Evolutionary conservation across 2,329 filamentous ascomycete genomes (phyloP).

Genomic region (Cladosporium sp.): DNA sequence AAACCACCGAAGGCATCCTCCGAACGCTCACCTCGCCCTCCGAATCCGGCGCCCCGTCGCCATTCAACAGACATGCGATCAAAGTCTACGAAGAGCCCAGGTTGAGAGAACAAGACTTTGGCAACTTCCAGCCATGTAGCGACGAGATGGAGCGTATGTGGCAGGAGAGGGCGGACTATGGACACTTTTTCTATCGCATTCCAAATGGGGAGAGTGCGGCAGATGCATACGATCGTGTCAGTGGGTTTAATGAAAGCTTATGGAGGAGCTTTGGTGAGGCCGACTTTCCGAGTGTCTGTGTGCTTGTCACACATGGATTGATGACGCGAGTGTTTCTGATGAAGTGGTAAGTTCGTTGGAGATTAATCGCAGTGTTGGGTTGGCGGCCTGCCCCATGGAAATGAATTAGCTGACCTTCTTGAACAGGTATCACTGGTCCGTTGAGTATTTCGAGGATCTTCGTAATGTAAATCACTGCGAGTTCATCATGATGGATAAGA

Average conservation of each 20-base stretch:
- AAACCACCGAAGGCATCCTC: conserved; percentile 94
- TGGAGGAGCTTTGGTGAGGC: conserved; percentile 93
- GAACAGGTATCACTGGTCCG: conserved; percentile 77
- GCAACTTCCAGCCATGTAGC: conserved; percentile 95
- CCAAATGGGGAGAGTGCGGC: conserved; percentile 94
- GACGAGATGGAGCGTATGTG: conserved; percentile 99
- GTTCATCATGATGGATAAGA: conserved; percentile 92
- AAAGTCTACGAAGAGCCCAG: conserved; percentile 97
- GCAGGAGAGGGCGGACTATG: conserved; percentile 96
- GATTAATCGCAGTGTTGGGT: too few relatives aligned
- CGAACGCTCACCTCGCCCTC: conserved; percentile 72
- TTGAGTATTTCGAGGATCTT: conserved; percentile 97
- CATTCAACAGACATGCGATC: conserved; percentile 79
- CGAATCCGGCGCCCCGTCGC: conserved; percentile 47
- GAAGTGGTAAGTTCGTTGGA: conserved; percentile 73
- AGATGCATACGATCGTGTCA: conserved; percentile 92
- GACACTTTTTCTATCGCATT: conserved; percentile 99
- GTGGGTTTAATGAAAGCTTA: conserved; percentile 93
- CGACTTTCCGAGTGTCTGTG: conserved; percentile 90
- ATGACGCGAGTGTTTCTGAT: conserved; percentile 98
- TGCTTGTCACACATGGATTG: conserved; percentile 91
- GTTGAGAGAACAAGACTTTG: conserved; percentile 94
- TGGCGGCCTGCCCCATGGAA: too few relatives aligned
- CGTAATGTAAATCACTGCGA: conserved; percentile 98
- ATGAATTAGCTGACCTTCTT: not conserved